Evolutionary conservation across 306 rosid genomes (phyloP), one percentile per base, ranked within the genome.

Genomic region (Datisca glomerata): DNA sequence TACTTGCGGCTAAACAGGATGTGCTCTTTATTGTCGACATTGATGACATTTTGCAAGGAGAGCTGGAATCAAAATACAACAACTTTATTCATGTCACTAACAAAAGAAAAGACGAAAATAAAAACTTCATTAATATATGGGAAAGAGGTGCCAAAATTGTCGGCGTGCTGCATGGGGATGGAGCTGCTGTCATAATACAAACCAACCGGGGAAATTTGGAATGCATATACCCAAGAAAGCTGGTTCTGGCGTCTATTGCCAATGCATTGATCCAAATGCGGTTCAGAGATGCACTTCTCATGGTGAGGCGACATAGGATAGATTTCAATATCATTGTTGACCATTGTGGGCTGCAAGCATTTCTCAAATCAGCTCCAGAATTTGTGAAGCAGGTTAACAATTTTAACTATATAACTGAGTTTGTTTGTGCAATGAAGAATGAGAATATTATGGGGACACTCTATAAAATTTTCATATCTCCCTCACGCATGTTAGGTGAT

Each of bases 261-360:
- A 79, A 77, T 68, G 95, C 96, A 60, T 64, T 89, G 60, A 57
- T 61, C 47, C 91, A 75, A 57, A 68, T 59, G 60, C 93, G 92
- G 44, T 89, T 80, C 56, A 80, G 61, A 70, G 92, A 80, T 61
- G 93, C 96, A 34, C 63, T 89, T 45, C 77, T 78, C 57, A 72
- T 89, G 93, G 81, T 89, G 43, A 84, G 98, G 73, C 86, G 93
- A 43, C 98, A 89, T 38, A 68, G 95, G 66, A 89, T 89, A 70
- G 95, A 89, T 64, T 89, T 89, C 63, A 89, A 84, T 45, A 69
- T 80, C 47, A 66, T 89, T 52, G 92, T 80, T 41, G 94, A 89
- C 66, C 72, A 68, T 45, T 64, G 85, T 70, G 91, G 98, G 38
- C 80, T 77, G 78, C 70, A 61, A 56, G 46, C 68, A 42, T 89